Conservation (phyloP, 1,284 basidiomycete genomes). For the Trichosporon coremiiforme region DNA sequence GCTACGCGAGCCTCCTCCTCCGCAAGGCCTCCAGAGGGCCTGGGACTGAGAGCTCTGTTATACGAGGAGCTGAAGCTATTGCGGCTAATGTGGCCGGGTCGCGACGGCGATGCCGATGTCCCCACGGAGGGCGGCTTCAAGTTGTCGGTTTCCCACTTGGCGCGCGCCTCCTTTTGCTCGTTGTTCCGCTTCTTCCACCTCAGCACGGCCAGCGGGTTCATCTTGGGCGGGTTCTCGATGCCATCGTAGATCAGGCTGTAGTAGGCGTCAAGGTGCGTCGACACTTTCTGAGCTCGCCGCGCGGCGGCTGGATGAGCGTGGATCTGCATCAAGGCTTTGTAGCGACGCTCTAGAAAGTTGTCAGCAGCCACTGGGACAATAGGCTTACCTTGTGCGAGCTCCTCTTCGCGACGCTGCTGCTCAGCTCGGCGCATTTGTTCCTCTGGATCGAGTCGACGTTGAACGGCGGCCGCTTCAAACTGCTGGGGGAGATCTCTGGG, state of each 20-base stretch:
- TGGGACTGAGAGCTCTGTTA: neutral
- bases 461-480: slow-evolving; percentile 23
- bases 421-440: slow-evolving; percentile 41
- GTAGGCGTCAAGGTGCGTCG: slow-evolving; percentile 50
- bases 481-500: slow-evolving; percentile 22
- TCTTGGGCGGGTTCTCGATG: slow-evolving; percentile 44
- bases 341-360: slow-evolving; percentile 44
- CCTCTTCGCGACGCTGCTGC: slow-evolving; percentile 44
- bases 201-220: slow-evolving; percentile 49
- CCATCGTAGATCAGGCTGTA: slow-evolving; percentile 51
- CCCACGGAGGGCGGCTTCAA: neutral
- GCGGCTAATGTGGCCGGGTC: slow-evolving; percentile 5
- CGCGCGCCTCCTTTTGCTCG: slow-evolving; percentile 39
- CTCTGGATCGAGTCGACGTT: slow-evolving; percentile 31
- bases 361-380: neutral
- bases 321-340: slow-evolving; percentile 46
- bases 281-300: slow-evolving; percentile 41
- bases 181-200: slow-evolving; percentile 44
- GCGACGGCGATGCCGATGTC: neutral
- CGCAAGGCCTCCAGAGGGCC: neutral
- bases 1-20: slow-evolving; percentile 18
- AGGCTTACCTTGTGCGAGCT: slow-evolving; percentile 48
- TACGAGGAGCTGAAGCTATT: slow-evolving; percentile 11
- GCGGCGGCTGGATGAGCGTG: slow-evolving; percentile 51
- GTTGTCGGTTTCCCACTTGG: slow-evolving; percentile 40